phyloP scores from a whole-genome alignment of 805 yeast species.

The Metschnikowia chrysomelidarum region DNA sequence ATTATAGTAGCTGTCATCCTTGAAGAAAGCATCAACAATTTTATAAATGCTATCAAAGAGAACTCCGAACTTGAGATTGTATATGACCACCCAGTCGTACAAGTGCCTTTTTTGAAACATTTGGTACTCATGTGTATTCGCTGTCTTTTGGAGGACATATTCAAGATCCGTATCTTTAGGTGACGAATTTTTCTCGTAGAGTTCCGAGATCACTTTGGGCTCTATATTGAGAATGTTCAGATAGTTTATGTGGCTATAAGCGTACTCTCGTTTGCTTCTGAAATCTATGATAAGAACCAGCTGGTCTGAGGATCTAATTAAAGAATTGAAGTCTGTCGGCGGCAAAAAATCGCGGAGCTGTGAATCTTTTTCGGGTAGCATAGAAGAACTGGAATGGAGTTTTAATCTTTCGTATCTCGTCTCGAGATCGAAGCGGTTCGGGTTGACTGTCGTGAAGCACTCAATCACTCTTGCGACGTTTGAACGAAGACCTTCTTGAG shows the following conservation, averaged over 20 bases:
- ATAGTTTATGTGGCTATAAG: conserved; percentile 59
- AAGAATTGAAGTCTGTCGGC: conserved; percentile 10
- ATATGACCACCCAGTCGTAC: conserved; percentile 64
- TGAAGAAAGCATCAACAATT: conserved; percentile 35
- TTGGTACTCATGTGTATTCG: conserved; percentile 30
- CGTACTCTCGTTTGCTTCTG: conserved; percentile 59
- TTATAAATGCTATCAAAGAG: conserved; percentile 29
- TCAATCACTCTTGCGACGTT: conserved; percentile 2
- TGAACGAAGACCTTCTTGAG: conserved; percentile 5
- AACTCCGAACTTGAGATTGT: conserved; percentile 49
- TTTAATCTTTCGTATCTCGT: conserved; percentile 6
- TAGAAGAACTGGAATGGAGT: neutral
- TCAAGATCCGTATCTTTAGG: conserved; percentile 67
- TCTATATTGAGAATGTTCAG: conserved; percentile 69
- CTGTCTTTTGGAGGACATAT: conserved; percentile 51
- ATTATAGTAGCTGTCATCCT: conserved; percentile 31
- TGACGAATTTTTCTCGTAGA: conserved; percentile 28
- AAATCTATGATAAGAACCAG: conserved; percentile 66
- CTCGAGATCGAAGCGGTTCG: conserved; percentile 3
- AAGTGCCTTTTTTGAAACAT: conserved; percentile 51
- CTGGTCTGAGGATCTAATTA: conserved; percentile 8
- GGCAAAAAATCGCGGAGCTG: conserved; percentile 12
- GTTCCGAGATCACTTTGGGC: conserved; percentile 40
- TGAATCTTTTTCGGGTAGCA: neutral
- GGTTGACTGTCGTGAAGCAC: neutral